These are phyloP conservation scores for Aspergillus intermedius DNA, from an alignment of 2,329 filamentous ascomycete genomes.

Conservation along the genomic window DNA sequence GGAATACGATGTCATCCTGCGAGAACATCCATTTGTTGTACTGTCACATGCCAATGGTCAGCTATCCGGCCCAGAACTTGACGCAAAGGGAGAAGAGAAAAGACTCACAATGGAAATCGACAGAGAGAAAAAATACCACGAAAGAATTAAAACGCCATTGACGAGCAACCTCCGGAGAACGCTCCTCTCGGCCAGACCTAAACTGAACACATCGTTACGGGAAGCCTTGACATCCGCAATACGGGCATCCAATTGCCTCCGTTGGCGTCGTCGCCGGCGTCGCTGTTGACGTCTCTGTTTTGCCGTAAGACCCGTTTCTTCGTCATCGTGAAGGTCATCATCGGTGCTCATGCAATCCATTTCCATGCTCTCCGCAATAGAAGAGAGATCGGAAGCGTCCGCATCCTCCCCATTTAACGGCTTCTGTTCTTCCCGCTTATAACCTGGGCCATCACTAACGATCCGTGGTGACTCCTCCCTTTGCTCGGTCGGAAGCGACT, in stretches of 20 bases:
- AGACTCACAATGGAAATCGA: conserved; percentile 77
- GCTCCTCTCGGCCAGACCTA: conserved; percentile 62
- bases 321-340: conserved; percentile 73
- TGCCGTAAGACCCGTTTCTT: conserved; percentile 78
- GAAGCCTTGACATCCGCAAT: conserved; percentile 57
- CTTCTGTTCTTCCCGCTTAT: conserved; percentile 30
- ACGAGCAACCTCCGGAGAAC: conserved; percentile 63
- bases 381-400: conserved; percentile 36
- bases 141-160: conserved; percentile 72
- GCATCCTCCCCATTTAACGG: conserved; percentile 28
- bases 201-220: conserved; percentile 57
- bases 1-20: conserved; percentile 74
- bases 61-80: background rate
- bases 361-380: conserved; percentile 46
- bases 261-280: conserved; percentile 60
- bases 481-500: conserved; percentile 26
- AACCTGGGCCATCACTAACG: conserved; percentile 15
- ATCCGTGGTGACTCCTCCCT: conserved; percentile 25
- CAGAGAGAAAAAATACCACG: conserved; percentile 91
- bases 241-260: conserved; percentile 63
- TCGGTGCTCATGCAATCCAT: conserved; percentile 57
- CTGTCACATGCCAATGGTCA: conserved; percentile 38
- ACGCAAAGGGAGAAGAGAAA: background rate
- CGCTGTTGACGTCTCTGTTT: conserved; percentile 59
- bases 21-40: conserved; percentile 99